Conservation (phyloP, 208 protist species). For the Strigomonas oncopelti region DNA sequence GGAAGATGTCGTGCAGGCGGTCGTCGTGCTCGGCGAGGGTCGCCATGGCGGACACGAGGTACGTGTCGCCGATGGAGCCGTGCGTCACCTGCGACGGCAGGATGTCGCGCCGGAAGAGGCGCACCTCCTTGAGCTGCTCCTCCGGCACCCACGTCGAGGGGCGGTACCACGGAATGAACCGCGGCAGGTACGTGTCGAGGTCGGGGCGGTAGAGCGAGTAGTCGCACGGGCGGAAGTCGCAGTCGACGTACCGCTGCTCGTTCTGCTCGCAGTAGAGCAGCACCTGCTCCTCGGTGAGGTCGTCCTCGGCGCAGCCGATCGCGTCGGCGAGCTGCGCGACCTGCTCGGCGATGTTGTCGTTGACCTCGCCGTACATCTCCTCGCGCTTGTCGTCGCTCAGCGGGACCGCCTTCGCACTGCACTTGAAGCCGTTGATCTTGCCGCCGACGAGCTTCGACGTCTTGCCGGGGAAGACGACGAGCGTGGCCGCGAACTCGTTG, state of each 20-base stretch:
- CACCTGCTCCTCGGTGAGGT: constrained; percentile 55
- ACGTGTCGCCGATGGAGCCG: constrained; percentile 78
- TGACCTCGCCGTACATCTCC: constrained; percentile 35
- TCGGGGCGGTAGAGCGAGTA: constrained; percentile 62
- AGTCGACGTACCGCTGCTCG: constrained; percentile 58
- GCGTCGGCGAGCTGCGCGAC: constrained; percentile 36
- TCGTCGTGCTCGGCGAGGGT: constrained; percentile 39
- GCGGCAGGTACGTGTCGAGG: constrained; percentile 55
- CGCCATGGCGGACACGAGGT: constrained; percentile 68
- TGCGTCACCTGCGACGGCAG: constrained; percentile 63
- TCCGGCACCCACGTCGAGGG: constrained; percentile 53
- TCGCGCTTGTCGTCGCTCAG: constrained; percentile 56
- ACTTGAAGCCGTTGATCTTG: constrained; percentile 68
- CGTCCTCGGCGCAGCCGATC: constrained; percentile 29
- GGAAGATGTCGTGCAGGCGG: constrained; percentile 56
- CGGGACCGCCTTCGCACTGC: constrained; percentile 51
- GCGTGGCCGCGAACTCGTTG: constrained; percentile 48
- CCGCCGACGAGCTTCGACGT: constrained; percentile 59
- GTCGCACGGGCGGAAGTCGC: constrained; percentile 61
- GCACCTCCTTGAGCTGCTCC: constrained; percentile 53
- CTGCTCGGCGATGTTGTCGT: constrained; percentile 37
- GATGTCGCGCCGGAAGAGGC: constrained; percentile 64
- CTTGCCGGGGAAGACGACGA: constrained; percentile 66
- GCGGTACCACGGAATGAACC: constrained; percentile 57
- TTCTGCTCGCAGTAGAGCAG: constrained; percentile 52